Conservation (phyloP, 2,329 filamentous ascomycete genomes). For the Epichloe sibirici region DNA sequence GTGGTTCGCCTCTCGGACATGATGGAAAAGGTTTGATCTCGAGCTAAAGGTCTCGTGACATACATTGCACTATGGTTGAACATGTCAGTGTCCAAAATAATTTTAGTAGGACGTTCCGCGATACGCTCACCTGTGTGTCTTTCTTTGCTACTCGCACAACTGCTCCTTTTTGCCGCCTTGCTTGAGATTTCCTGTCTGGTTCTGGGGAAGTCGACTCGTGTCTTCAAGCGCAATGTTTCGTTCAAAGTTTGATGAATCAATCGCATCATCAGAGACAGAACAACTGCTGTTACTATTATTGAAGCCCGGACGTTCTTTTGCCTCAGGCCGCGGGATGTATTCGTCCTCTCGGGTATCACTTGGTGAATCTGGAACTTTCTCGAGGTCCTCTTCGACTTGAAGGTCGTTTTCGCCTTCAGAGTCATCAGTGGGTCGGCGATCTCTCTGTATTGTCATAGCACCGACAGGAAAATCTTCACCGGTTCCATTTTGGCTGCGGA, state of each 20-base stretch:
- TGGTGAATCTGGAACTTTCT: not conserved
- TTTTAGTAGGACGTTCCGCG: not conserved
- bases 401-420: not conserved
- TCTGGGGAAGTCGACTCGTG: slow-evolving; percentile 14
- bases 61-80: slow-evolving; percentile 28
- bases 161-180: slow-evolving; percentile 37
- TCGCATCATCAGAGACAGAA: not conserved
- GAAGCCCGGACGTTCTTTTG: slow-evolving; percentile 27
- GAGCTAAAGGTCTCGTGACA: slow-evolving; percentile 41
- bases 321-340: slow-evolving; percentile 33
- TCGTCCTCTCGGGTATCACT: slow-evolving; percentile 21
- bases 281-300: not conserved
- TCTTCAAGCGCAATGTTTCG: slow-evolving; percentile 16
- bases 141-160: slow-evolving; percentile 14
- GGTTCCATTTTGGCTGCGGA: not conserved
- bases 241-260: slow-evolving; percentile 8
- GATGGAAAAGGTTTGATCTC: slow-evolving; percentile 59
- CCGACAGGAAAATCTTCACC: not conserved
- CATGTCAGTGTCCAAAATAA: not conserved
- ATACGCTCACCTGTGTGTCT: slow-evolving; percentile 1
- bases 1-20: slow-evolving; percentile 55
- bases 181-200: slow-evolving; percentile 37
- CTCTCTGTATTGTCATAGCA: not conserved
- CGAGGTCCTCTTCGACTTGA: not conserved
- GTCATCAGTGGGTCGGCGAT: not conserved